Evolutionary conservation across 306 rosid species (phyloP).

Genomic region (Acacia melanoxylon): DNA sequence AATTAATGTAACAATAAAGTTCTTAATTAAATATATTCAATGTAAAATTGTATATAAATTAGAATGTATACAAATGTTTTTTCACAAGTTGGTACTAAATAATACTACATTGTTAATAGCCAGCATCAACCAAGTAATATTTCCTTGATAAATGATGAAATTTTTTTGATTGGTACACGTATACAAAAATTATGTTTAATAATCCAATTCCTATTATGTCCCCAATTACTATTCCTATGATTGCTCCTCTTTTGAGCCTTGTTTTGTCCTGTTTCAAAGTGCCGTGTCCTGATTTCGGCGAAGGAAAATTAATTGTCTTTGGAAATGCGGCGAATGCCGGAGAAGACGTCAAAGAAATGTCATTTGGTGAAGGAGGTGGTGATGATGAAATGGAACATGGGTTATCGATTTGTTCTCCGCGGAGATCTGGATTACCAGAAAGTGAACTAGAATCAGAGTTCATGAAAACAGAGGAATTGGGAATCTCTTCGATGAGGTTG

Average conservation of each 20-base stretch:
- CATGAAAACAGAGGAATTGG: constrained; percentile 43
- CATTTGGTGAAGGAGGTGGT: constrained; percentile 42
- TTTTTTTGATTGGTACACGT: constrained; percentile 50
- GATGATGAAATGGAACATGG: constrained; percentile 43
- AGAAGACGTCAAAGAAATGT: constrained; percentile 51
- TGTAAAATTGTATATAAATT: too few relatives aligned
- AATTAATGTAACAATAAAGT: too few relatives aligned
- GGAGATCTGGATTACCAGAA: constrained; percentile 58
- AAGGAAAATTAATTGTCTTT: constrained; percentile 41
- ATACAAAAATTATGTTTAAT: constrained; percentile 49
- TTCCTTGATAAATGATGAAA: too few relatives aligned
- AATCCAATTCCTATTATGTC: constrained; percentile 59
- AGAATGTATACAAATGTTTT: too few relatives aligned
- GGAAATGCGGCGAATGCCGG: constrained; percentile 93
- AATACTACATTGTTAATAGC: too few relatives aligned
- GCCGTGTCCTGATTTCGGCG: constrained; percentile 27
- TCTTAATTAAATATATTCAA: too few relatives aligned
- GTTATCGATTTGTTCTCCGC: constrained; percentile 49
- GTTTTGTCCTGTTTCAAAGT: constrained; percentile 23
- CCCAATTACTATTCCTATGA: constrained; percentile 72
- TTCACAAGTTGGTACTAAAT: too few relatives aligned
- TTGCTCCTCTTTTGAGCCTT: constrained; percentile 52
- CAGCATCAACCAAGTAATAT: too few relatives aligned
- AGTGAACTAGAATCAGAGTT: constrained; percentile 47
- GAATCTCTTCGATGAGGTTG: constrained; percentile 64